Percentiles rank a stretch among this genome's conserved stretches.
Conservation (phyloP, 805 yeast genomes). For the Ogataea wickerhamii region DNA sequence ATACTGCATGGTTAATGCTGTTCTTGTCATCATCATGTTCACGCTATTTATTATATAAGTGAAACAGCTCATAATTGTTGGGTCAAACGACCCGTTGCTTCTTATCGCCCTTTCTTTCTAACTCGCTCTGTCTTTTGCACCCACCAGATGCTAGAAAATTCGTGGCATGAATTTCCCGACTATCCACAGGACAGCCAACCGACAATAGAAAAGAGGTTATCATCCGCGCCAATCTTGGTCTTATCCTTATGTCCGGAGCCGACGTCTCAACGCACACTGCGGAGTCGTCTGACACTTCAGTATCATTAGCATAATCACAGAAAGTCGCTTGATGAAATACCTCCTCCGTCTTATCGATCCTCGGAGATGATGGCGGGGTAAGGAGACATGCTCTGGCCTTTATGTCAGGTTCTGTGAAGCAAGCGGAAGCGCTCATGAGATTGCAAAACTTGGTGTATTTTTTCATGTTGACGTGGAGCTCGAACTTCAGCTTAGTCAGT, state of each 20-base stretch:
- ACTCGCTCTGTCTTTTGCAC: background rate
- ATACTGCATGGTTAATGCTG: constrained; percentile 8
- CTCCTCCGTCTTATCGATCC: constrained; percentile 1
- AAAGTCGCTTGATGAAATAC: constrained; percentile 13
- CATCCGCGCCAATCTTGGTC: constrained; percentile 15
- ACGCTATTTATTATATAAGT: constrained; percentile 3
- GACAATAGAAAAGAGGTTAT: constrained; percentile 7
- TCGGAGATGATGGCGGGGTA: constrained; percentile 22
- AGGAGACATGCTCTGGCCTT: constrained; percentile 1
- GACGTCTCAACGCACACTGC: constrained; percentile 13
- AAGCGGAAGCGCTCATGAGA: constrained; percentile 6
- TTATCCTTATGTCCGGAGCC: constrained; percentile 1
- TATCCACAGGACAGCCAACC: constrained; percentile 4
- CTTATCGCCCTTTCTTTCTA: background rate
- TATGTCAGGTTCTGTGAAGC: constrained; percentile 5
- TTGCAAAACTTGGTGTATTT: constrained; percentile 38
- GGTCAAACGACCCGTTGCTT: background rate
- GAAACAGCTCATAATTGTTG: background rate
- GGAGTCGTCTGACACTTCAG: constrained; percentile 6
- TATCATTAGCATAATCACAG: background rate
- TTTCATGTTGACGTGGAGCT: constrained; percentile 47
- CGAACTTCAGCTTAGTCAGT: constrained; percentile 53
- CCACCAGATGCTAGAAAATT: constrained; percentile 2
- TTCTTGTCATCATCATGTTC: constrained; percentile 10
- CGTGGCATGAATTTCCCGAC: constrained; percentile 16